Base-by-base conservation (phyloP, 2,329 filamentous ascomycete species). In the Fusarium solani-melongenae region DNA sequence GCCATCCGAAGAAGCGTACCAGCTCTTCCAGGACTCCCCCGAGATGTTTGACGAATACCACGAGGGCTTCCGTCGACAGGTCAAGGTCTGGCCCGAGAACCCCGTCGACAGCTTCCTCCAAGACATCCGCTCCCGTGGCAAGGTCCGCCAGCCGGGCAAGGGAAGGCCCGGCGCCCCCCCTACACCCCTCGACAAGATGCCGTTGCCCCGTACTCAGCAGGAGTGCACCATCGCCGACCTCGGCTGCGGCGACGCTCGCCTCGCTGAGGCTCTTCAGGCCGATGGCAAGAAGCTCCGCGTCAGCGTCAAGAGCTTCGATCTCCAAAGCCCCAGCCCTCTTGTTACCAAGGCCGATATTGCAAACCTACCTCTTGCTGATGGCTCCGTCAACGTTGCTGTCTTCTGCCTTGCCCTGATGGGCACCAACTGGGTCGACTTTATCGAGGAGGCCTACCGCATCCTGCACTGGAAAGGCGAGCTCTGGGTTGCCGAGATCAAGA, bases 341-440 rank as follows among this genome's bases (percentile, higher is more conserved):
- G 93, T 99, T 71, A 98, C 94, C 1, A 91, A 92, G 71, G 95
- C 96, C 15, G 96, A 99, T 83, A 96, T 98, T 61, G 92, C 95
- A 33, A 89, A 92, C 68, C 86, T 99, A 2, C 96, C 96, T 0
- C 85, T 98, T 0, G 86, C 86, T 6, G 91, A 95, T 75, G 92
- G 91, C 51, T 91, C 89, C 70, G 91, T 95, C 70, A 95, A 99
- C 82, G 88, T 99, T 6, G 94, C 94, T 57, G 92, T 99, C 76
- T 98, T 98, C 86, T 99, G 96, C 82, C 89, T 99, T 34, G 96
- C 96, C 58, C 90, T 99, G 67, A 99, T 99, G 96, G 96, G 96
- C 79, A 99, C 96, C 64, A 99, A 99, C 85, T 99, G 96, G 96
- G 89, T 97, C 62, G 92, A 94, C 77, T 98, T 99, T 81, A 90